Base-by-base conservation (phyloP, 345 rosid species). In the Acer saccharum region DNA sequence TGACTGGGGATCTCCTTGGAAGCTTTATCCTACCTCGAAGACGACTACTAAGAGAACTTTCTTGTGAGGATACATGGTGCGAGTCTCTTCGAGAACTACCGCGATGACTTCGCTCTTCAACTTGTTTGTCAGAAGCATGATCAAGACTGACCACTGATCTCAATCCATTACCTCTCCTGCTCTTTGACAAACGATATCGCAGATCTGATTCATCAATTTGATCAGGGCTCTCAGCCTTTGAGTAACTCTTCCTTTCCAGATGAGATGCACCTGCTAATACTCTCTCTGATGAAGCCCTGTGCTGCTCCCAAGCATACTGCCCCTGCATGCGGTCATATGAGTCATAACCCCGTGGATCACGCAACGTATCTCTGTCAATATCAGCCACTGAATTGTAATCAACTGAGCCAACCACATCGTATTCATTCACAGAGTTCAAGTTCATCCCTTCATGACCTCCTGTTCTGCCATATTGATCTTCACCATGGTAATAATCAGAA, bases 1-100 rank as follows among this genome's bases (percentile, higher is more conserved):
- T 75, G 43, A 75, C 81, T 14, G 81, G 29, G 72, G 86, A 81
- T 81, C 89, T 86, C 67, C 86, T 89, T 1, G 88, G 92, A 82
- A 91, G 94, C 90, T 87, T 93, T 81, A 95, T 83, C 82, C 98
- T 89, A 75, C 98, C 98, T 21, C 64, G 92, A 63, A 95, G 89
- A 23, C 95, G 98, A 76, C 88, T 75, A 29, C 90, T 74, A 74
- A 85, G 71, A 48, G 92, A 84, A 76, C 80, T 82, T 81, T 90
- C 97, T 32, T 79, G 83, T 10, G 72, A 46, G 67, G 84, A 68
- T 57, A 74, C 43, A 71, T 61, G 83, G 46, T 52, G 89, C 0
- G 84, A 66, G 66, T 88, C 89, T 70, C 89, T 87, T 70, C 71
- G 86, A 78, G 88, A 76, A 68, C 92, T 75, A 60, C 86, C 84